Evolutionary conservation across 352 stramenopile species (phyloP), one percentile per base, ranked within the genome.

Genomic region (Pythium pyrilobum): DNA sequence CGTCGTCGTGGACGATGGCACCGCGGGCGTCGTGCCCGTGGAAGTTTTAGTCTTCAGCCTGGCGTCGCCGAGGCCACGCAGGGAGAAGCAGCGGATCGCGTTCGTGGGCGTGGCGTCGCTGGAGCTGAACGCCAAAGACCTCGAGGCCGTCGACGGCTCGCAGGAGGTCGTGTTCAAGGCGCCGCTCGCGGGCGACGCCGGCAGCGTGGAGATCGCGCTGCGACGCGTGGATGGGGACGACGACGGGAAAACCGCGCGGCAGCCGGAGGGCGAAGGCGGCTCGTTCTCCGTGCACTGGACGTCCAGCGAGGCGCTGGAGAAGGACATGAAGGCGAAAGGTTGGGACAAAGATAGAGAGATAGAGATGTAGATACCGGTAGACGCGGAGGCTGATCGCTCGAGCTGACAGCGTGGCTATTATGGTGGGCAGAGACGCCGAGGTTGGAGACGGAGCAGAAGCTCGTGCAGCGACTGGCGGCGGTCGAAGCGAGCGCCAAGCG

Each of bases 271-370:
- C 10, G 25, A 20, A n/a, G 18, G 44, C 4, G 56, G 61, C 24
- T 52, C 66, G 27, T 84, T 86, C 53, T 72, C 37, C 16, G 65
- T 86, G 15, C 72, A 80, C 38, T 86, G 72, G 72, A 82, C 71
- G 42, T 78, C 72, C 3, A 79, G 59, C 23, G 75, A 78, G 24
- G 68, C 71, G 10, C 60, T 87, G 18, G 46, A 79, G 28, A 69
- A 70, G 42, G 71, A 85, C 25, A 38, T 82, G 25, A 53, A 67
- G 44, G 56, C 56, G 27, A 75, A 83, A 67, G 72, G 71, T 81
- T 15, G n/a, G n/a, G n/a, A n/a, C n/a, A n/a, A n/a, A n/a, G n/a
- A n/a, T n/a, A n/a, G n/a, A n/a, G n/a, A n/a, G n/a, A n/a, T n/a
- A n/a, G n/a, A n/a, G n/a, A n/a, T n/a, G n/a, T n/a, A n/a, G n/a